A percentile compares a stretch with the other conserved stretches of the same genome.
phyloP scores from a whole-genome alignment of 1,284 basidiomycete genomes.

The Vanrija sp. region DNA sequence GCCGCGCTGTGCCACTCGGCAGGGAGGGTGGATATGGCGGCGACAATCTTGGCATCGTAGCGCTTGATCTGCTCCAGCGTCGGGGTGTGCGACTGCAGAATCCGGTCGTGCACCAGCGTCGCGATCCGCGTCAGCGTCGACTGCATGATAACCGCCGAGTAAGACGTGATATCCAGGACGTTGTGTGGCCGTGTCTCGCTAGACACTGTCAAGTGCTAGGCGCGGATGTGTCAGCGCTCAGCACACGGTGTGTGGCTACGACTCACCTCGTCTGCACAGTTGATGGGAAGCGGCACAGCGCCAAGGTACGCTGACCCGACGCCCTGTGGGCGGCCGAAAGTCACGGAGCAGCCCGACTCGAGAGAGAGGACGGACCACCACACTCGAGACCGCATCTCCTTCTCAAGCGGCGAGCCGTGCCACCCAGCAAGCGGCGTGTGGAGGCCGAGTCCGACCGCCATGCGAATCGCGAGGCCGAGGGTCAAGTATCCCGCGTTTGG shows the following conservation, averaged over 20 bases:
- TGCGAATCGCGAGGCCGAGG: constrained; percentile 20
- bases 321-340: constrained; percentile 24
- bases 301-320: constrained; percentile 7
- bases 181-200: constrained; percentile 8
- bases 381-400: constrained; percentile 18
- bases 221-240: no score
- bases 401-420: constrained; percentile 7
- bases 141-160: constrained; percentile 24
- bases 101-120: constrained; percentile 15
- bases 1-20: not conserved
- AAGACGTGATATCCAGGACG: constrained; percentile 10
- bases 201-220: constrained; percentile 13
- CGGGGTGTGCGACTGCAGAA: constrained; percentile 18
- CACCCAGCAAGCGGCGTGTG: constrained; percentile 8
- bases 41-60: not conserved
- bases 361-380: constrained; percentile 24
- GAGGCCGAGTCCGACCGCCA: constrained; percentile 21
- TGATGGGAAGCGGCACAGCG: constrained; percentile 13
- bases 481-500: constrained; percentile 27
- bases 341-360: constrained; percentile 26
- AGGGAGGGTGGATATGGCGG: constrained; percentile 4
- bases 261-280: constrained; percentile 20
- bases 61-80: constrained; percentile 16
- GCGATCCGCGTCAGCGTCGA: constrained; percentile 18
- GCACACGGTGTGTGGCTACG: no score